These are phyloP conservation scores for Penicillium sp. DNA, from an alignment of 2,329 filamentous ascomycete species.

Conservation along the genomic window DNA sequence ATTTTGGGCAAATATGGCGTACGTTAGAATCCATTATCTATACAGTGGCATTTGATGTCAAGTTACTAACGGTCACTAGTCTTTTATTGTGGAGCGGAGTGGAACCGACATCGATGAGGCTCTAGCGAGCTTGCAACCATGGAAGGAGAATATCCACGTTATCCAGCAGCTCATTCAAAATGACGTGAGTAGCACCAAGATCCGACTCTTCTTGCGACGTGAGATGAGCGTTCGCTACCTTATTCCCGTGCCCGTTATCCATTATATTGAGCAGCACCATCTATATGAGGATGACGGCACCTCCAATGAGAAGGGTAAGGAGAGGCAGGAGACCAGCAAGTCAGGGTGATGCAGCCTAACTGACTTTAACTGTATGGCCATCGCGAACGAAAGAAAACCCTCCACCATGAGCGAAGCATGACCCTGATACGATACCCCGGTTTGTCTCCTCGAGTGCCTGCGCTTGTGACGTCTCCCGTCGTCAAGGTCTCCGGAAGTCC, in stretches of 20 bases:
- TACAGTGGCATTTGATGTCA: not conserved
- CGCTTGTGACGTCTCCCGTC: not conserved
- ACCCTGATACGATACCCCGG: slow-evolving; percentile 33
- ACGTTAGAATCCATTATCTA: slow-evolving; percentile 27
- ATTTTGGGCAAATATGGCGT: slow-evolving; percentile 81
- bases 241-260: slow-evolving; percentile 75
- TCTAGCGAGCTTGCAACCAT: slow-evolving; percentile 78
- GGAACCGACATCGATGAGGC: slow-evolving; percentile 91
- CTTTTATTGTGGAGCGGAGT: slow-evolving; percentile 84
- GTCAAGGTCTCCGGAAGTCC: not conserved
- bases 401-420: slow-evolving; percentile 20
- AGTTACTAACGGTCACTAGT: slow-evolving; percentile 41
- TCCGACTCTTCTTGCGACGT: slow-evolving; percentile 77
- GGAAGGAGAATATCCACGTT: slow-evolving; percentile 84
- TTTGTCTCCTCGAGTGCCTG: slow-evolving; percentile 15
- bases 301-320: slow-evolving; percentile 45
- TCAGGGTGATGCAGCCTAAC: slow-evolving; percentile 33
- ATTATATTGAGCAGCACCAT: slow-evolving; percentile 72
- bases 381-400: slow-evolving; percentile 15
- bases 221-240: slow-evolving; percentile 82
- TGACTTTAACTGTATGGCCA: slow-evolving; percentile 1
- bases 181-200: slow-evolving; percentile 81
- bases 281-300: slow-evolving; percentile 64
- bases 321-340: slow-evolving; percentile 32
- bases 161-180: slow-evolving; percentile 89